phyloP scores from a whole-genome alignment of 2,329 filamentous ascomycete genomes.

The Scytalidium lignicola region DNA sequence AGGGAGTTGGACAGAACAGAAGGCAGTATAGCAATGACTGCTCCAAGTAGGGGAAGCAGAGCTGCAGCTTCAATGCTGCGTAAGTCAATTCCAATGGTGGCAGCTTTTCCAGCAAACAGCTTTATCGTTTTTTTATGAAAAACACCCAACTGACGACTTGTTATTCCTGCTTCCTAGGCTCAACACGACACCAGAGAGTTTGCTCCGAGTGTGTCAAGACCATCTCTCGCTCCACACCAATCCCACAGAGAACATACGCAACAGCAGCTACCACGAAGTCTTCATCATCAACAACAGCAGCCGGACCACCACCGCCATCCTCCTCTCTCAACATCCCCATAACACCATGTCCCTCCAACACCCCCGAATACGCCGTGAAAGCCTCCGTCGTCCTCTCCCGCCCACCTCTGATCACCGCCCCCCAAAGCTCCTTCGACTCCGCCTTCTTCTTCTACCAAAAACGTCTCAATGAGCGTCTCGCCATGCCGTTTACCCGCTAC shows the following conservation, averaged over 20 bases:
- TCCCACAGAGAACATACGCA: constrained; percentile 19
- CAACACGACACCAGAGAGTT: constrained; percentile 21
- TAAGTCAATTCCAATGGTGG: constrained; percentile 29
- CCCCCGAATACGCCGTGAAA: constrained; percentile 38
- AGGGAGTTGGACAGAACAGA: neutral
- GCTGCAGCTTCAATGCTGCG: constrained; percentile 45
- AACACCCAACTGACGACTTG: neutral
- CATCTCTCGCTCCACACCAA: constrained; percentile 10
- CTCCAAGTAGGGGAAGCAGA: constrained; percentile 51
- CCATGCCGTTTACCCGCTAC: constrained; percentile 78
- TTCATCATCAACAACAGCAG: constrained; percentile 3
- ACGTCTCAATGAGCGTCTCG: constrained; percentile 87
- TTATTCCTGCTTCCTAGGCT: constrained; percentile 11
- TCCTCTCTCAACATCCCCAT: constrained; percentile 16
- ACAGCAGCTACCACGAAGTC: constrained; percentile 23
- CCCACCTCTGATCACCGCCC: constrained; percentile 78
- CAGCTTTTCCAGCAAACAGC: neutral
- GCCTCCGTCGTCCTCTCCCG: constrained; percentile 81
- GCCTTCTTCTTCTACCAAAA: constrained; percentile 97
- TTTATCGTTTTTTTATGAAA: neutral
- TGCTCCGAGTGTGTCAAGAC: constrained; percentile 19
- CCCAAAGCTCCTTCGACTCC: constrained; percentile 82
- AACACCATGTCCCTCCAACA: constrained; percentile 14
- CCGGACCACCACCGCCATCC: constrained; percentile 32
- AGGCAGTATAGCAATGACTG: constrained; percentile 38